Percentiles rank a stretch among this genome's conserved stretches.
Conservation (phyloP, 2,329 filamentous ascomycete genomes). For the Magnaporthiopsis incrustans region DNA sequence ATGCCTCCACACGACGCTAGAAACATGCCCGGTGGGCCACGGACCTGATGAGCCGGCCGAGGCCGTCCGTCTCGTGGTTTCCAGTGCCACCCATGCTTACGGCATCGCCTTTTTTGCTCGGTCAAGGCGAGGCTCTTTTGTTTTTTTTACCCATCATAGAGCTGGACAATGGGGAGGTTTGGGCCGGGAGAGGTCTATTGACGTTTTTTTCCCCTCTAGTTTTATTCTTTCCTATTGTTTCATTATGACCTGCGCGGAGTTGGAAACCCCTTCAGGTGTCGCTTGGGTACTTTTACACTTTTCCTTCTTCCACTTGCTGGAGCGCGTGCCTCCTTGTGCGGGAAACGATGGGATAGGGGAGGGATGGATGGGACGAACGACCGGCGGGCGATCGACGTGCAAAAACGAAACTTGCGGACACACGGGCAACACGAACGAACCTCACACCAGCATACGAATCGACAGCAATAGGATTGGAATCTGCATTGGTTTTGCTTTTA, state of each 20-base stretch:
- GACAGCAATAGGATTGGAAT: too few relatives aligned
- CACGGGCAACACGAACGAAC: too few relatives aligned
- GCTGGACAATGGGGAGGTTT: neutral
- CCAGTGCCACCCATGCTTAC: neutral
- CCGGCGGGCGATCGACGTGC: too few relatives aligned
- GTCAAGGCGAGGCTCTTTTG: neutral
- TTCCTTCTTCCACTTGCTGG: too few relatives aligned
- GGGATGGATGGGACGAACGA: too few relatives aligned
- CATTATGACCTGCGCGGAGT: neutral
- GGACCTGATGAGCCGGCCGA: neutral
- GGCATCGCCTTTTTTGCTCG: neutral
- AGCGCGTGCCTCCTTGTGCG: too few relatives aligned
- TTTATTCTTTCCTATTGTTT: neutral
- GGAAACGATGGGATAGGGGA: too few relatives aligned
- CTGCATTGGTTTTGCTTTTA: too few relatives aligned
- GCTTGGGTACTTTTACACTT: neutral
- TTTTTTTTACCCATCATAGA: constrained; percentile 4
- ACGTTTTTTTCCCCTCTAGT: neutral
- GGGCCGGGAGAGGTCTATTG: neutral
- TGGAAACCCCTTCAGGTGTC: neutral
- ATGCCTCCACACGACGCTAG: constrained; percentile 6
- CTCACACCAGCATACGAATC: too few relatives aligned
- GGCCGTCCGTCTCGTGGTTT: too few relatives aligned
- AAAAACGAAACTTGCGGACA: too few relatives aligned
- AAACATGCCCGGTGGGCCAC: neutral